These are phyloP conservation scores for Nicotiana tabacum DNA, from an alignment of 257 asterid genomes.

Conservation along the genomic window DNA sequence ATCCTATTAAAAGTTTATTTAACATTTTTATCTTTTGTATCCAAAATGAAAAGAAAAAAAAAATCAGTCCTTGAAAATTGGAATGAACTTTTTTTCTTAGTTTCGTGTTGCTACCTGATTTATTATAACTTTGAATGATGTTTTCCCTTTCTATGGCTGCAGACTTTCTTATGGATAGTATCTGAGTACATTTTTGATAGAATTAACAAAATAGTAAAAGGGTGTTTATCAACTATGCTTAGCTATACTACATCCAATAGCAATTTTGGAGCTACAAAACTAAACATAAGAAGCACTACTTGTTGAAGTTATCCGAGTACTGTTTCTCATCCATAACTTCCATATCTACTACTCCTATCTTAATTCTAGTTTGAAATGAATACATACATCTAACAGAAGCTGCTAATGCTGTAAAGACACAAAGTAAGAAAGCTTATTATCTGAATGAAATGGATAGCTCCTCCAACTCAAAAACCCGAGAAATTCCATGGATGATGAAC, in stretches of 20 bases:
- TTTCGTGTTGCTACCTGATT: background rate
- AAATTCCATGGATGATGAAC: slow-evolving; percentile 57
- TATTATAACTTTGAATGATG: background rate
- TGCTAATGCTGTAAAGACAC: background rate
- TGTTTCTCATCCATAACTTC: background rate
- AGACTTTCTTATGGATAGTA: background rate
- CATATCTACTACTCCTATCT: background rate
- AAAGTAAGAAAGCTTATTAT: background rate
- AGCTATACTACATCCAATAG: background rate
- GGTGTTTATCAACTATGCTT: background rate
- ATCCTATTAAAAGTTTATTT: too few species aligned
- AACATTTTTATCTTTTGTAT: too few species aligned
- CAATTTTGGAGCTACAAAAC: background rate
- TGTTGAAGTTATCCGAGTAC: background rate
- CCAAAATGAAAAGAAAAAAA: too few species aligned
- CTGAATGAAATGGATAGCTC: slow-evolving; percentile 20
- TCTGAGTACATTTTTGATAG: too few species aligned
- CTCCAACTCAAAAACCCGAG: slow-evolving; percentile 27
- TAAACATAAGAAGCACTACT: background rate
- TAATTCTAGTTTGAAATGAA: background rate
- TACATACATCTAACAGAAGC: background rate
- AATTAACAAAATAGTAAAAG: background rate
- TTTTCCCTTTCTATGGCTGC: background rate
- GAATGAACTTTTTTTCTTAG: background rate
- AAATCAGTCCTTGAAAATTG: too few species aligned